Evolutionary conservation across 495 filamentous ascomycete genomes (phyloP).

Genomic region (Podospora pseudopauciseta): DNA sequence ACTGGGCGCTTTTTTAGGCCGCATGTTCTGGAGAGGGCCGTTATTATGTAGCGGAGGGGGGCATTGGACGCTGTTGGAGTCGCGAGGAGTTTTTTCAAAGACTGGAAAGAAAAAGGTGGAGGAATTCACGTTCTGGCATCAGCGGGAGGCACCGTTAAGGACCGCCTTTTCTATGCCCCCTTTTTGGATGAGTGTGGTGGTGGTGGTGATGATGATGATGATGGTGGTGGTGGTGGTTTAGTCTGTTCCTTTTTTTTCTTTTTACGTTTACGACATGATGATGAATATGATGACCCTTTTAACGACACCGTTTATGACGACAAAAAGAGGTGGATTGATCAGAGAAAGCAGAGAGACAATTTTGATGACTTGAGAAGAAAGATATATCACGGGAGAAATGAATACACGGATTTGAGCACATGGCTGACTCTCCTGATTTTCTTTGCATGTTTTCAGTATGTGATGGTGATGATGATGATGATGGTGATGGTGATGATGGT

Average conservation of each 20-base stretch:
- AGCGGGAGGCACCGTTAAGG: neutral
- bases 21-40: neutral
- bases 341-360: neutral
- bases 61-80: neutral
- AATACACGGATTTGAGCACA: neutral
- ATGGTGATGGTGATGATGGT: too few relatives aligned
- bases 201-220: neutral
- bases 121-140: neutral
- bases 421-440: neutral
- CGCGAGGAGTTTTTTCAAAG: neutral
- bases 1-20: neutral
- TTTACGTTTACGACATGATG: neutral
- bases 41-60: neutral
- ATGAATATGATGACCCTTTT: neutral
- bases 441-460: neutral
- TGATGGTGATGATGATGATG: neutral
- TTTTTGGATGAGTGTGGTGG: neutral
- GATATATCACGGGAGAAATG: neutral
- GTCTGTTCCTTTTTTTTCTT: neutral
- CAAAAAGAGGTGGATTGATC: neutral
- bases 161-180: neutral
- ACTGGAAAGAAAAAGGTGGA: constrained; percentile 2
- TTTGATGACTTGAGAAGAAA: neutral
- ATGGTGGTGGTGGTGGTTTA: too few relatives aligned
- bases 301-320: neutral